These are phyloP conservation scores for Leishmania amazonensis DNA, from an alignment of 208 protist genomes.

Conservation along the genomic window DNA sequence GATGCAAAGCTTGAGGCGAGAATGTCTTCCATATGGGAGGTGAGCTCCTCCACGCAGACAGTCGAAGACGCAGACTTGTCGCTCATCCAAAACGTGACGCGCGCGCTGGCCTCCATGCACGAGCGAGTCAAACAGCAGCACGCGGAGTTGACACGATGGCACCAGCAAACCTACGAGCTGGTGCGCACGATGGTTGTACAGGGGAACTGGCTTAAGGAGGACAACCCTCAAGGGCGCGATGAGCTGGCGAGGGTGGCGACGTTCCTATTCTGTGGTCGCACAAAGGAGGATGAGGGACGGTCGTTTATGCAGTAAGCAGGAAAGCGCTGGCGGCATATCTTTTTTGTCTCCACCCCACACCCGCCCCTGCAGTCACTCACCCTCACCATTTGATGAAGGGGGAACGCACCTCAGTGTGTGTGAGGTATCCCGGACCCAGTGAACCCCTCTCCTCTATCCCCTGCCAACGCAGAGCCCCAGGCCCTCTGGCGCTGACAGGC, in stretches of 20 bases:
- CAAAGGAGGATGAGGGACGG: background rate
- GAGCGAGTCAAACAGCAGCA: constrained; percentile 41
- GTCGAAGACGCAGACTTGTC: constrained; percentile 3
- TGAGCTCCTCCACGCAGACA: background rate
- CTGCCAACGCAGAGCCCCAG: background rate
- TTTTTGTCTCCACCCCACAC: background rate
- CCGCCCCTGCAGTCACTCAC: background rate
- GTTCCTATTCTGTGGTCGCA: background rate
- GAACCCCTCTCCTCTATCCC: background rate
- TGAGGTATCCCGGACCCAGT: too few relatives aligned
- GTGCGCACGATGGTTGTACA: constrained; percentile 33
- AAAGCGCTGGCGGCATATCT: background rate
- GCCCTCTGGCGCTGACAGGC: background rate
- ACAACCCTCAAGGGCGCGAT: constrained; percentile 14
- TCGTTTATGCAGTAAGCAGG: background rate
- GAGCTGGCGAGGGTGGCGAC: constrained; percentile 1
- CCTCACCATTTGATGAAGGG: background rate
- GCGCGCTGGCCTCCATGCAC: constrained; percentile 31
- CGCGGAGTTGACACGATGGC: constrained; percentile 23
- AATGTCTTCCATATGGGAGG: background rate
- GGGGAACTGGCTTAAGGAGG: constrained; percentile 25
- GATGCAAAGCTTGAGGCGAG: constrained; percentile 5
- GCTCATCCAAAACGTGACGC: constrained; percentile 33
- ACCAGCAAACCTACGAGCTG: constrained; percentile 28
- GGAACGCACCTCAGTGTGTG: background rate